Evolutionary conservation across 495 filamentous ascomycete genomes (phyloP).

Genomic region (Podospora anserina): DNA sequence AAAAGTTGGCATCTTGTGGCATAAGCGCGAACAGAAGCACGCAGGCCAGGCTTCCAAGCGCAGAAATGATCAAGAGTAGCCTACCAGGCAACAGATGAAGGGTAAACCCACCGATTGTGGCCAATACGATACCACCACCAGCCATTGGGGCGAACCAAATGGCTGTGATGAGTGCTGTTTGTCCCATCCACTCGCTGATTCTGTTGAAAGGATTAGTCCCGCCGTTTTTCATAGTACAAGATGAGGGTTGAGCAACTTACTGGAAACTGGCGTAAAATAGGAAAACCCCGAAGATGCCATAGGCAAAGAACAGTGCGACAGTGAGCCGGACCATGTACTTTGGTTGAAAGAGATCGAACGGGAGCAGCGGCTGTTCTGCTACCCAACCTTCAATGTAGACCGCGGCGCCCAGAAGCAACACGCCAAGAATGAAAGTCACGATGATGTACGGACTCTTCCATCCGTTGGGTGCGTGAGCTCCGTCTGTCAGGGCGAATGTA

Average conservation of each 20-base stretch:
- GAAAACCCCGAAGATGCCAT: constrained; percentile 73
- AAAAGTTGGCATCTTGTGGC: constrained; percentile 55
- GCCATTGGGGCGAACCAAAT: constrained; percentile 80
- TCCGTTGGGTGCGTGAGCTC: constrained; percentile 61
- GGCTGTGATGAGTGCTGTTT: constrained; percentile 64
- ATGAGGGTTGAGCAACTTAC: constrained; percentile 44
- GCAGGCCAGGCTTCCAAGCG: constrained; percentile 60
- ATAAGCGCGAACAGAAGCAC: constrained; percentile 70
- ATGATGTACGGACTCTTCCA: constrained; percentile 74
- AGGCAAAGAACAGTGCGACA: constrained; percentile 67
- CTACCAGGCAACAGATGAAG: constrained; percentile 73
- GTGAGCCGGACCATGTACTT: constrained; percentile 69
- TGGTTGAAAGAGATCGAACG: constrained; percentile 68
- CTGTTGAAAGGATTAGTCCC: constrained; percentile 33
- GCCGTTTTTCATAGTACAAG: constrained; percentile 10
- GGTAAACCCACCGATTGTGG: constrained; percentile 68
- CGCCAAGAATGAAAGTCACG: constrained; percentile 58
- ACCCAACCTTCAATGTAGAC: constrained; percentile 78
- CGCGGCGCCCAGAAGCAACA: constrained; percentile 52
- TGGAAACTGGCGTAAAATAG: constrained; percentile 78
- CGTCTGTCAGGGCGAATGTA: constrained; percentile 77
- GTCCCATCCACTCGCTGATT: constrained; percentile 64
- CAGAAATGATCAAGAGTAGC: constrained; percentile 64
- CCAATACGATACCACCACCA: constrained; percentile 68
- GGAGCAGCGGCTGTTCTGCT: constrained; percentile 67